Evolutionary conservation across 2,329 filamentous ascomycete genomes (phyloP).

Genomic region (Plenodomus lindquistii): DNA sequence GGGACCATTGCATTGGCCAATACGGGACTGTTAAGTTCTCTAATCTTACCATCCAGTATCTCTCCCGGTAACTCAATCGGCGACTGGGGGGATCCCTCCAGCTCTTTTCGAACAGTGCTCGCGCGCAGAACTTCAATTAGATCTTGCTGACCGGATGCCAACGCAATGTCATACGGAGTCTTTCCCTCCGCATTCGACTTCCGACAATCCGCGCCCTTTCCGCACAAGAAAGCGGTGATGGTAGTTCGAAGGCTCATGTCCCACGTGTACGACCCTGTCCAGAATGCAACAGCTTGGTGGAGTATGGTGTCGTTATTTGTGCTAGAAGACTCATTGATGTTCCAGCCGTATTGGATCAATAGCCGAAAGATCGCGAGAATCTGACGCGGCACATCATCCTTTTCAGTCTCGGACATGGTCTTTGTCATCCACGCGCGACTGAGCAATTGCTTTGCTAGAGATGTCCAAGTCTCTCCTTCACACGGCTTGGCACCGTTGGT

Average conservation of each 20-base stretch:
- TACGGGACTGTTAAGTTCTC: too few species aligned
- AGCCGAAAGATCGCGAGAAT: slow-evolving; percentile 21
- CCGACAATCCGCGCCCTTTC: slow-evolving; percentile 18
- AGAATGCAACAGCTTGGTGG: slow-evolving; percentile 29
- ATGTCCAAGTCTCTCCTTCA: slow-evolving; percentile 25
- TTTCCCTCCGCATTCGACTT: slow-evolving; percentile 20
- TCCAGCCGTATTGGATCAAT: slow-evolving; percentile 20
- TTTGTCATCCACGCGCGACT: slow-evolving; percentile 28
- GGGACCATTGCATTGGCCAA: too few species aligned
- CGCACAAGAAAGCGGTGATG: slow-evolving; percentile 20
- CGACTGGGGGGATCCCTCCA: not conserved
- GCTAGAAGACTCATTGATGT: slow-evolving; percentile 19
- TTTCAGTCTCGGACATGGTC: slow-evolving; percentile 24
- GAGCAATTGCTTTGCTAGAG: slow-evolving; percentile 23
- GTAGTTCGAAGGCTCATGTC: slow-evolving; percentile 20
- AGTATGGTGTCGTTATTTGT: slow-evolving; percentile 18
- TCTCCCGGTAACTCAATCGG: too few species aligned
- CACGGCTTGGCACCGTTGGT: slow-evolving; percentile 17
- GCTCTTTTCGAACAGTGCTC: slow-evolving; percentile 12
- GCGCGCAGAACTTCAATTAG: slow-evolving; percentile 14
- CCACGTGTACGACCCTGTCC: slow-evolving; percentile 24
- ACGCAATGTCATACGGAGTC: slow-evolving; percentile 21
- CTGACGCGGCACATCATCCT: slow-evolving; percentile 10
- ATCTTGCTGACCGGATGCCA: slow-evolving; percentile 20
- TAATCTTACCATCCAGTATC: too few species aligned